phyloP scores from a whole-genome alignment of 331 rosid genomes.

The Quercus lobata region DNA sequence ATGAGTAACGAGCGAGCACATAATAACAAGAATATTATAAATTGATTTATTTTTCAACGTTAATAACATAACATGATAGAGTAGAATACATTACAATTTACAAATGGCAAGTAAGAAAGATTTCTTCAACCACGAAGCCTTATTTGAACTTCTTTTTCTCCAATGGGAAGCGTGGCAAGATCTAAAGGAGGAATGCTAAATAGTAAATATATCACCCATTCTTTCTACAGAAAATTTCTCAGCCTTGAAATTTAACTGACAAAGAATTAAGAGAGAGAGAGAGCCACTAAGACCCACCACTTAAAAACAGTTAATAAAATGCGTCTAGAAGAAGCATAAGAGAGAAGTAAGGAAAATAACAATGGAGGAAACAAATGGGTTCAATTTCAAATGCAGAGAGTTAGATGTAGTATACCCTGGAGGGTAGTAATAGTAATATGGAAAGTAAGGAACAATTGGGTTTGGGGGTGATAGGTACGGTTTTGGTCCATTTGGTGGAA shows the following conservation, averaged over 20 bases:
- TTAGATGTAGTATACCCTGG: background rate
- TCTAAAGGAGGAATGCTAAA: background rate
- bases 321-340: constrained; percentile 22
- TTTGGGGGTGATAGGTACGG: constrained; percentile 17
- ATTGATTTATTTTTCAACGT: background rate
- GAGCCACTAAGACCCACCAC: background rate
- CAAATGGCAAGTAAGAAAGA: background rate
- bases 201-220: background rate
- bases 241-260: background rate
- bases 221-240: background rate
- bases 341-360: constrained; percentile 17
- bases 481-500: background rate
- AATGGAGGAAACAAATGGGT: constrained; percentile 1
- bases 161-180: background rate
- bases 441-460: constrained; percentile 3
- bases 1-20: background rate
- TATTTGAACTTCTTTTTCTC: background rate
- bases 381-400: constrained; percentile 17
- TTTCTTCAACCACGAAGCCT: background rate
- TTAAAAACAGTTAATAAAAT: background rate
- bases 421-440: background rate
- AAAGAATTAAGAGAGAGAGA: no score
- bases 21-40: background rate
- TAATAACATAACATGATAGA: background rate
- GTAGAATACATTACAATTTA: background rate